Base-by-base conservation (phyloP, 2,329 filamentous ascomycete genomes). In the Cladosporium sp. region DNA sequence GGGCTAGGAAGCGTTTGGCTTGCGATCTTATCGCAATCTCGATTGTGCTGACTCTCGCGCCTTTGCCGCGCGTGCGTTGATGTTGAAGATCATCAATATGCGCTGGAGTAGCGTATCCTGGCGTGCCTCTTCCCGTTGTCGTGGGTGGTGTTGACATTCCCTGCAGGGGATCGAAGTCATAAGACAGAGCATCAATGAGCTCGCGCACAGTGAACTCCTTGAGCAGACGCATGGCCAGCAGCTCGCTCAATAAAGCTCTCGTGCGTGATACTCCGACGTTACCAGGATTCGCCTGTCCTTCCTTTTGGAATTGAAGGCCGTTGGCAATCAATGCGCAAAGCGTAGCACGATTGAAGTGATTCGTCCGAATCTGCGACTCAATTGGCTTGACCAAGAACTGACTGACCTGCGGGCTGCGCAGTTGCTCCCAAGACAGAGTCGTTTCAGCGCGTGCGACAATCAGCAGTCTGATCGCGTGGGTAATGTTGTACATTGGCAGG, bases 331-430 rank as follows among this genome's bases (percentile, higher is more conserved):
- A 81, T 2, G 93, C 92, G 79, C 96, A 97, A 44, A 97, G 78
- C 0, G 93, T 95, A 11, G 91, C 93, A 57, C 91, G 86, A 33
- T 90, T 93, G 77, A 96, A 94, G 78, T 97, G 91, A 61, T 91
- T 88, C 18, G 87, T 84, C 67, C 90, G 88, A 69, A 97, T 93
- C 77, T 94, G 90, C 76, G 95, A 91, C 78, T 95, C 92, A 82
- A 97, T 95, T 2, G 94, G 94, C 81, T 97, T 97, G 75, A 97
- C 86, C 40, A 98, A 85, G 76, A 98, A 98, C 75, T 97, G 93
- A 18, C 93, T 97, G 65, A 98, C 90, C 76, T 98, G 94, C 3
- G 94, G 94, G n/a, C 93, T 96, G 69, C 93, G 88, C 68, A 98
- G 83, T 77, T 98, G 94, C 69, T 98, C 94, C 93, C 93, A 98